Conservation (phyloP, 2,329 filamentous ascomycete species). For the Fusarium denticulatum region DNA sequence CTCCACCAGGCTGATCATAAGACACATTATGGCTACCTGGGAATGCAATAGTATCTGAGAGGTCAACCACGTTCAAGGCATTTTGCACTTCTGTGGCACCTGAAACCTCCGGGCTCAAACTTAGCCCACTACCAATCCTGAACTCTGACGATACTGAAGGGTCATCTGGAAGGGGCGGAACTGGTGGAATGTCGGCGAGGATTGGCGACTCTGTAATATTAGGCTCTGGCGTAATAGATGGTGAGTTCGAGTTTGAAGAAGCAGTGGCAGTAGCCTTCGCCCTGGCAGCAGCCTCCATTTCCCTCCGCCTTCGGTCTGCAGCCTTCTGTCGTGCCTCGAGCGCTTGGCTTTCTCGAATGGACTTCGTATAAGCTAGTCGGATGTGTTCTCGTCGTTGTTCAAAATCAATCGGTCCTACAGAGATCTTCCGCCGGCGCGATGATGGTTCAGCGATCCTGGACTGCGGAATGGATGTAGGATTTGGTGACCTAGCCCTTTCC, state of each 20-base stretch:
- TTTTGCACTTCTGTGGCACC: constrained; percentile 23
- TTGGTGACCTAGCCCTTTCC: constrained; percentile 64
- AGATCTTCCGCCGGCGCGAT: constrained; percentile 62
- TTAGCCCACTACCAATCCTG: not conserved
- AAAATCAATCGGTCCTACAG: constrained; percentile 83
- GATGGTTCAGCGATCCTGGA: constrained; percentile 51
- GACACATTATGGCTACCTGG: constrained; percentile 16
- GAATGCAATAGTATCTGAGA: constrained; percentile 6
- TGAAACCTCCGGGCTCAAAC: not conserved
- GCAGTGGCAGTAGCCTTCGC: constrained; percentile 50
- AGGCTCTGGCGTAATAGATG: constrained; percentile 30
- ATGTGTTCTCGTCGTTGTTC: constrained; percentile 84
- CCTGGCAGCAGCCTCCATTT: constrained; percentile 58
- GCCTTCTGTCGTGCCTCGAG: constrained; percentile 63
- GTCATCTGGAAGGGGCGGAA: constrained; percentile 34
- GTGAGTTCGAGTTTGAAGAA: constrained; percentile 25
- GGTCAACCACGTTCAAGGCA: constrained; percentile 24
- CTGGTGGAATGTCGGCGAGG: constrained; percentile 33
- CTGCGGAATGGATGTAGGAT: constrained; percentile 46
- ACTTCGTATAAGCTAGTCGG: constrained; percentile 84
- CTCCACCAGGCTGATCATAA: constrained; percentile 12
- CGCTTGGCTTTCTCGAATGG: constrained; percentile 78
- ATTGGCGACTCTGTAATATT: constrained; percentile 18
- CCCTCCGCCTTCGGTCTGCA: constrained; percentile 62
- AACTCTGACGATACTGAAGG: constrained; percentile 6